phyloP scores from a whole-genome alignment of 106 monocot species.

The Phalaenopsis equestris region DNA sequence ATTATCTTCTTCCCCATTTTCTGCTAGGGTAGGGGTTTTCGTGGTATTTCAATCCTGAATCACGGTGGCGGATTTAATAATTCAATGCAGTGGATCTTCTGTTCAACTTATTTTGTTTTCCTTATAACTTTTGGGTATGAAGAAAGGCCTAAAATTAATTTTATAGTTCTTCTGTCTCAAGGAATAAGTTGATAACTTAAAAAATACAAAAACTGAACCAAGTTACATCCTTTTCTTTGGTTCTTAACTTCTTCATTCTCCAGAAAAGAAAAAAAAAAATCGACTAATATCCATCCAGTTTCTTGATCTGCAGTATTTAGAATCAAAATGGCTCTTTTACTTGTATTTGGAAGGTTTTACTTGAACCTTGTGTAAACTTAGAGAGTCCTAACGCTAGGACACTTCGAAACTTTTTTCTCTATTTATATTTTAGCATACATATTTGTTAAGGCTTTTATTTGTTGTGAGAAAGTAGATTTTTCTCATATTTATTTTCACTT shows the following conservation, averaged over 20 bases:
- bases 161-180: not conserved
- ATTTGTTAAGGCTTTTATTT: not conserved
- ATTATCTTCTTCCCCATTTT: conserved; percentile 5
- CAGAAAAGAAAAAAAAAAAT: not conserved
- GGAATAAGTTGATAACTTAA: not conserved
- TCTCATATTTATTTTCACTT: not conserved
- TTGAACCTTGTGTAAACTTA: not conserved
- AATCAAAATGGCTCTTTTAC: not conserved
- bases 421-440: not conserved
- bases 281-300: not conserved
- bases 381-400: not conserved
- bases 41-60: conserved; percentile 1
- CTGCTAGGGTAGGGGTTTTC: conserved; percentile 4
- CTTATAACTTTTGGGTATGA: not conserved
- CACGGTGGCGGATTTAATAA: conserved; percentile 9
- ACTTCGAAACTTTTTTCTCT: not conserved
- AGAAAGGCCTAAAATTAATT: not conserved
- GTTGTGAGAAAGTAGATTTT: not conserved
- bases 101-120: not conserved
- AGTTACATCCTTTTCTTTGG: not conserved
- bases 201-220: not conserved
- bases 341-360: not conserved
- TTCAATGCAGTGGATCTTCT: conserved; percentile 2
- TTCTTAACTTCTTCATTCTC: not conserved
- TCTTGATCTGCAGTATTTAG: not conserved